Percentiles rank a stretch among this genome's conserved stretches.
Conservation (phyloP, 768 basidiomycete species). For the Russula abietina region DNA sequence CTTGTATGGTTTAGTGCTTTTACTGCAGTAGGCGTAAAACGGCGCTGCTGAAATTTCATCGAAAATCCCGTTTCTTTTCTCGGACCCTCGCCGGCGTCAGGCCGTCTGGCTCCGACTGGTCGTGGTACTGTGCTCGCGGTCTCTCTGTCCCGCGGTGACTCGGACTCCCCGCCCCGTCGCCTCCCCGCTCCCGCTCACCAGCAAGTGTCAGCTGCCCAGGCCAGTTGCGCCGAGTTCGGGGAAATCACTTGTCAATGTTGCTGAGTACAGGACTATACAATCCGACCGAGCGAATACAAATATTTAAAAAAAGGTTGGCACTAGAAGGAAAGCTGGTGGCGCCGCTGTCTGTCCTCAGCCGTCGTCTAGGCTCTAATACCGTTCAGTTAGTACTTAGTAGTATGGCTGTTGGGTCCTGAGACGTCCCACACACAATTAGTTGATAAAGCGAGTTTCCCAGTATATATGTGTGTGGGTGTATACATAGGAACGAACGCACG, state of each 20-base stretch:
- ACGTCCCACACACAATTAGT: neutral
- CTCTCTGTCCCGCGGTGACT: too few species aligned
- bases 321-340: constrained; percentile 3
- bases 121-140: too few species aligned
- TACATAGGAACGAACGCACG: neutral
- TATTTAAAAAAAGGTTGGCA: neutral
- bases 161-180: too few species aligned
- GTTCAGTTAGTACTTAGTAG: too few species aligned
- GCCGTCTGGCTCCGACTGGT: too few species aligned
- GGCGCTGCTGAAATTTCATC: neutral
- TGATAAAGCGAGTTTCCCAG: neutral
- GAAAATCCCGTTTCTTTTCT: neutral
- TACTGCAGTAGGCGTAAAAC: neutral
- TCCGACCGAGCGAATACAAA: too few species aligned
- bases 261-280: neutral
- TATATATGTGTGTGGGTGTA: neutral
- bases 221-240: neutral
- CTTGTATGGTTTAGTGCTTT: neutral
- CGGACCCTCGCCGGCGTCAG: too few species aligned
- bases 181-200: too few species aligned
- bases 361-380: neutral
- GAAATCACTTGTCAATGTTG: neutral
- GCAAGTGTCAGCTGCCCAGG: rapidly evolving
- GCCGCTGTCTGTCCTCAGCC: neutral
- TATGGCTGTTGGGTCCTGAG: neutral